These are phyloP conservation scores for Leccinum longicurvipes DNA, from an alignment of 768 basidiomycete species.

Conservation along the genomic window DNA sequence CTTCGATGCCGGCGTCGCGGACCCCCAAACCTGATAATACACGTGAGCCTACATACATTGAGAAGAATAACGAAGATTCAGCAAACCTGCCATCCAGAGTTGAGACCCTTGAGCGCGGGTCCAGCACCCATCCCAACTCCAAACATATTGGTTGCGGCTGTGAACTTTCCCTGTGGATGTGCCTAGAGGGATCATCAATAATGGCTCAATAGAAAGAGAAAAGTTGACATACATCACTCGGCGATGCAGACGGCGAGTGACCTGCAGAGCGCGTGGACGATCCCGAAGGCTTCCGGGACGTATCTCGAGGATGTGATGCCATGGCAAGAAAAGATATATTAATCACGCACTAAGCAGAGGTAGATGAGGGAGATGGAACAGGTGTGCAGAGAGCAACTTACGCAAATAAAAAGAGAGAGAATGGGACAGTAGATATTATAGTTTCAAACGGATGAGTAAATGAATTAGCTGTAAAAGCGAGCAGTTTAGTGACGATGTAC, in stretches of 20 bases:
- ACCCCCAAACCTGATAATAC: slow-evolving; percentile 53
- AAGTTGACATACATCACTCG: slow-evolving; percentile 47
- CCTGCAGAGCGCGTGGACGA: slow-evolving; percentile 64
- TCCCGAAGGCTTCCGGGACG: slow-evolving; percentile 64
- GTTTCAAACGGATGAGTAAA: slow-evolving; percentile 31
- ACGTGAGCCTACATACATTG: slow-evolving; percentile 8
- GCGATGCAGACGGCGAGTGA: slow-evolving; percentile 61
- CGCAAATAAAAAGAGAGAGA: slow-evolving; percentile 24
- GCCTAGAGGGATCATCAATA: slow-evolving; percentile 24
- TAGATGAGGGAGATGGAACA: slow-evolving; percentile 15
- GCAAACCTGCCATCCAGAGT: slow-evolving; percentile 67
- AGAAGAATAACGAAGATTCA: slow-evolving; percentile 6
- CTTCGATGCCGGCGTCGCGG: slow-evolving; percentile 45
- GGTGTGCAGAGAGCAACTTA: slow-evolving; percentile 19
- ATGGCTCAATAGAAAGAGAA: neutral
- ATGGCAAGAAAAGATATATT: slow-evolving; percentile 27
- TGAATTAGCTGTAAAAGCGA: slow-evolving; percentile 34
- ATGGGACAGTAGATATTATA: slow-evolving; percentile 30
- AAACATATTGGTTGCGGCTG: slow-evolving; percentile 47
- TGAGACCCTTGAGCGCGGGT: slow-evolving; percentile 48
- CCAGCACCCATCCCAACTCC: slow-evolving; percentile 48
- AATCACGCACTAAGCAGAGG: slow-evolving; percentile 27
- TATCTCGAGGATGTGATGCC: slow-evolving; percentile 37
- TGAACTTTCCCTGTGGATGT: slow-evolving; percentile 46
- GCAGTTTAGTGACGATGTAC: slow-evolving; percentile 22